Base-by-base conservation (phyloP, 495 filamentous ascomycete genomes). In the Cercophora samala region DNA sequence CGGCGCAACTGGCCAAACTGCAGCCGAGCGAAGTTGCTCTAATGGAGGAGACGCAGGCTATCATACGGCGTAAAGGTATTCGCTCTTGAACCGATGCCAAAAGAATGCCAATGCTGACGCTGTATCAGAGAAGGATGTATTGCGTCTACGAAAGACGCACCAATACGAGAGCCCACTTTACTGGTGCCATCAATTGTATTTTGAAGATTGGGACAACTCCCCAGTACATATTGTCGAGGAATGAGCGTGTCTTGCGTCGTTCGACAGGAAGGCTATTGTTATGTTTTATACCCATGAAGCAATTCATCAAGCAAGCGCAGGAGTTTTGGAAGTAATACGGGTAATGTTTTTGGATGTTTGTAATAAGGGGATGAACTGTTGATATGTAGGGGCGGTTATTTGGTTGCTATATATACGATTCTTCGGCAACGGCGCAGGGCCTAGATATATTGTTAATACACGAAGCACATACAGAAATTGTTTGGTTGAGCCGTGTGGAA, bases 161-260 rank as follows among this genome's bases (percentile, higher is more conserved):
- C 58, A 66, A 15, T 76, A 76, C 52, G 74, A 69, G 18, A 21
- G 18, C 4, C 15, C 68, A 0, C 52, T 75, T 37, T 72, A 76
- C 24, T 76, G 73, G 73, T 62, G 63, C 21, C 65, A 69, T 11
- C 74, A 76, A 29, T 55, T 76, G 21, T 75, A 67, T 46, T 63
- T 60, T n/a, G 68, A 66, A 19, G 51, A 71, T 18, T 76, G 73
- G 66, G 74, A 76, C 52, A 68, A 53, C 8, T 69, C 68, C 5
- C 73, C 74, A 17, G 73, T 69, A 6, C 53, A 64, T 23, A 68
- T 74, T 15, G 62, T 70, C 19, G 77, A 78, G 17, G 63, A 63
- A 24, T 29, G 24, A 60, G 5, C 17, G n/a, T 58, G 56, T 5
- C 23, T 15, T 22, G 56, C 29, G 29, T 4, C 29, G 8, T 8